Conservation (phyloP, 441 rosid species). For the Pelargonium australe region DNA sequence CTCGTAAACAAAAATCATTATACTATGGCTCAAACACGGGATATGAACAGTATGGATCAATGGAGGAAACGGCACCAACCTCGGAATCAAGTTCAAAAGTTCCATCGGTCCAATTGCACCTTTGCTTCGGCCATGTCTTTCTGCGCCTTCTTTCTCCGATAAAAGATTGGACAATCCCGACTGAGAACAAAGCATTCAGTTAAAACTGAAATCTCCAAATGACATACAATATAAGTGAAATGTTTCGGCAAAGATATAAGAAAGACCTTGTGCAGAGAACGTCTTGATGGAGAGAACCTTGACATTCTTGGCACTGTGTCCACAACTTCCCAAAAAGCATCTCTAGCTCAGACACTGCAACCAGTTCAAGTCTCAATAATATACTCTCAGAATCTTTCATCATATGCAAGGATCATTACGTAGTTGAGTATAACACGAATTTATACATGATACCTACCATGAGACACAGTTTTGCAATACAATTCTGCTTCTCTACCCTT, state of each 20-base stretch:
- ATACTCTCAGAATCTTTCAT: background rate
- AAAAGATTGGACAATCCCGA: conserved; percentile 98
- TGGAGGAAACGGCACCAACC: background rate
- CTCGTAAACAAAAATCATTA: no score
- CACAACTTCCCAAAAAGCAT: conserved; percentile 76
- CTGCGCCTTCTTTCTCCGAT: conserved; percentile 92
- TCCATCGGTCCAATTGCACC: conserved; percentile 77
- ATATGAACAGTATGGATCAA: no score
- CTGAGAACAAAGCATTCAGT: conserved; percentile 30
- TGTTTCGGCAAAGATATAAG: conserved; percentile 3
- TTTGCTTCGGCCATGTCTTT: conserved; percentile 90
- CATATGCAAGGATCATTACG: conserved; percentile 1
- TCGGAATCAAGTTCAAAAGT: conserved; percentile 34
- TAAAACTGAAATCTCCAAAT: background rate
- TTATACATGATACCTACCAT: conserved; percentile 37
- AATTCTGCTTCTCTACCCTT: conserved; percentile 92
- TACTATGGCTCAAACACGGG: no score
- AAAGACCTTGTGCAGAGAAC: conserved; percentile 88
- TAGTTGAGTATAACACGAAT: conserved; percentile 2
- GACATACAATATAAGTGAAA: conserved; percentile 4
- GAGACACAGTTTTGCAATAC: conserved; percentile 80
- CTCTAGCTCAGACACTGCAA: conserved; percentile 79
- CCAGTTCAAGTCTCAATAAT: conserved; percentile 17
- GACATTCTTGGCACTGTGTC: conserved; percentile 98
- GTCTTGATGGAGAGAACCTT: conserved; percentile 98